These are phyloP conservation scores for Aegilops bicornis DNA, from an alignment of 176 grass and related monocot genomes.

Conservation along the genomic window DNA sequence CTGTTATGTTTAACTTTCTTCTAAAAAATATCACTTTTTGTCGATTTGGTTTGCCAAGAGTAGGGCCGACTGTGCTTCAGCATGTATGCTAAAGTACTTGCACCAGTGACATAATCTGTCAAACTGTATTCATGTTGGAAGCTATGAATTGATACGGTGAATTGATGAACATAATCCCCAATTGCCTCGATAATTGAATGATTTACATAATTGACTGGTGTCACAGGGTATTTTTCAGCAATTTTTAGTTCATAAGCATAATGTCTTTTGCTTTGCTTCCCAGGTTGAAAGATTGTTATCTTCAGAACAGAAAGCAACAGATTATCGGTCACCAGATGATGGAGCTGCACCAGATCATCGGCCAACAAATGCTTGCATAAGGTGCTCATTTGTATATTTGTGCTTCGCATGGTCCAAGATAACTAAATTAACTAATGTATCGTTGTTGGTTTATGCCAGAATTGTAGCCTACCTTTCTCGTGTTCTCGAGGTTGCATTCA, in stretches of 20 bases:
- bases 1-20: background rate
- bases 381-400: slow-evolving; percentile 50
- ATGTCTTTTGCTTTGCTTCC: slow-evolving; percentile 17
- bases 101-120: background rate
- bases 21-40: background rate
- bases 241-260: slow-evolving; percentile 15
- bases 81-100: background rate
- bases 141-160: background rate
- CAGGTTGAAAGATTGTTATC: slow-evolving; percentile 96
- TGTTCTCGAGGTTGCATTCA: slow-evolving; percentile 97
- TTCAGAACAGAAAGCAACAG: slow-evolving; percentile 90
- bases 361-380: slow-evolving; percentile 92
- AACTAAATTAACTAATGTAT: slow-evolving; percentile 46
- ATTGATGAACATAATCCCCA: background rate
- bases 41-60: background rate
- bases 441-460: slow-evolving; percentile 55
- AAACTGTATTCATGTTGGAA: background rate
- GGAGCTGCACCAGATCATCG: slow-evolving; percentile 94
- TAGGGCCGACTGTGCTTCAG: background rate
- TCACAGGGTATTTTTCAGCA: background rate
- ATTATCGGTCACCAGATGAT: slow-evolving; percentile 95
- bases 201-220: background rate
- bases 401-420: slow-evolving; percentile 24
- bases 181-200: background rate
- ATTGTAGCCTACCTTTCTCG: slow-evolving; percentile 98